A percentile compares a stretch with the other conserved stretches of the same genome.
Conservation (phyloP, 768 basidiomycete genomes). For the Kondoa malvinella region DNA sequence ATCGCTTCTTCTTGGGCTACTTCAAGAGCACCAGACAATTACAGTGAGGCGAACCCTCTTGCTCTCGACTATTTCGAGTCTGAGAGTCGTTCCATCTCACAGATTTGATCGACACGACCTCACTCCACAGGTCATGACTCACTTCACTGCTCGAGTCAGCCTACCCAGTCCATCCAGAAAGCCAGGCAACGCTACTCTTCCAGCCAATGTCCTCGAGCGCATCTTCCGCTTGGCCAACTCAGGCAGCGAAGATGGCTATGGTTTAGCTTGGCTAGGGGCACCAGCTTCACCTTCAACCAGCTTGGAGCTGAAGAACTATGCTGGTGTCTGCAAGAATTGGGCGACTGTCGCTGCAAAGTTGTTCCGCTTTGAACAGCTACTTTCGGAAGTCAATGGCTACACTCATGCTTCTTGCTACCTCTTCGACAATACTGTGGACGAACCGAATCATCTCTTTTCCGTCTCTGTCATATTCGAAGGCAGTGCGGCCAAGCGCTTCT, state of each 20-base stretch:
- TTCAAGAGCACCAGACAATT: background rate
- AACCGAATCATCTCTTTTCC: slow-evolving; percentile 4
- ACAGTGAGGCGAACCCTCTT: no score
- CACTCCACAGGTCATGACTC: background rate
- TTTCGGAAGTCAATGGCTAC: background rate
- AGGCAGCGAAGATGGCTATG: background rate
- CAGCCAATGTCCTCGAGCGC: background rate
- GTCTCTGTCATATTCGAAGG: slow-evolving; percentile 7
- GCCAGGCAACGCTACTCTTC: background rate
- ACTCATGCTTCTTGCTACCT: slow-evolving; percentile 2
- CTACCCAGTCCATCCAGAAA: background rate
- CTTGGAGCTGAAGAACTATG: background rate
- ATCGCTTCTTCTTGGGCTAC: background rate
- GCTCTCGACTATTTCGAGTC: no score
- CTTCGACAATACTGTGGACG: background rate
- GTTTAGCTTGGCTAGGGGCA: background rate
- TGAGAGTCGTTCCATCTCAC: background rate
- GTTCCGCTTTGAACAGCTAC: background rate
- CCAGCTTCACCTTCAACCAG: background rate
- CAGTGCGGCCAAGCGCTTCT: background rate
- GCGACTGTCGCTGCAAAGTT: slow-evolving; percentile 1
- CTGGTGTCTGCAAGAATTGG: slow-evolving; percentile 6
- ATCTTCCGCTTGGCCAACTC: background rate
- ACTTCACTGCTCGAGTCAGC: slow-evolving; percentile 6
- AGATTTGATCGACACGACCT: background rate